phyloP scores from a whole-genome alignment of 2,329 filamentous ascomycete genomes.

The Aureobasidium sp. region DNA sequence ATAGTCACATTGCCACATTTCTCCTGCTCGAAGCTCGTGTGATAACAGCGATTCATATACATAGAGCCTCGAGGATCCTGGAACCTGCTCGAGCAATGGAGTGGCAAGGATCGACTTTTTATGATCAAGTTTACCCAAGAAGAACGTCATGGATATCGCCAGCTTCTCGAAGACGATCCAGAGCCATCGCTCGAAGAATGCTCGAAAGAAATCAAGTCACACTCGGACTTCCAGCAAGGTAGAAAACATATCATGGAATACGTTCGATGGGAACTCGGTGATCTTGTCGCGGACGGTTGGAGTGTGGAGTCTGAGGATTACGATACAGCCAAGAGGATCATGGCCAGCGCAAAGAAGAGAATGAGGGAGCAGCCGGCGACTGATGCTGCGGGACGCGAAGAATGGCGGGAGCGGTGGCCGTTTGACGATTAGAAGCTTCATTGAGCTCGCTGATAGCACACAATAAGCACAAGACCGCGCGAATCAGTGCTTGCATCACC shows the following conservation, averaged over 20 bases:
- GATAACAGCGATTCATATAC: no score
- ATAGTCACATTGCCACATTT: no score
- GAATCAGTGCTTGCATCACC: neutral
- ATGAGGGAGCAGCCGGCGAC: neutral
- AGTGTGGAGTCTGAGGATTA: neutral
- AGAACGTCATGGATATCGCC: neutral
- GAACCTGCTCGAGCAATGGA: no score
- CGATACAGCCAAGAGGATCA: neutral
- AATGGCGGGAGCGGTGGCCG: neutral
- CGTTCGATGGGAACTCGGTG: neutral
- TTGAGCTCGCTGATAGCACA: neutral
- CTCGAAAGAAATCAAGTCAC: neutral
- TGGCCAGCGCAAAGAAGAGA: neutral
- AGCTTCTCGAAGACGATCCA: neutral
- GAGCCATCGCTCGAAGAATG: neutral
- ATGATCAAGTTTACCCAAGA: neutral
- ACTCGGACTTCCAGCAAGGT: neutral
- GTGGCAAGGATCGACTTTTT: no score
- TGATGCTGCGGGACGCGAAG: neutral
- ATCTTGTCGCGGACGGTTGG: neutral
- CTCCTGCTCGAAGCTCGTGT: no score
- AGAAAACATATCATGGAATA: neutral
- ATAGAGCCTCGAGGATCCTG: no score
- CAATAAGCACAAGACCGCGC: neutral
- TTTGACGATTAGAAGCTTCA: neutral